Evolutionary conservation across 371 early-diverging fungal species (phyloP).

Genomic region (Dichotomocladium elegans): DNA sequence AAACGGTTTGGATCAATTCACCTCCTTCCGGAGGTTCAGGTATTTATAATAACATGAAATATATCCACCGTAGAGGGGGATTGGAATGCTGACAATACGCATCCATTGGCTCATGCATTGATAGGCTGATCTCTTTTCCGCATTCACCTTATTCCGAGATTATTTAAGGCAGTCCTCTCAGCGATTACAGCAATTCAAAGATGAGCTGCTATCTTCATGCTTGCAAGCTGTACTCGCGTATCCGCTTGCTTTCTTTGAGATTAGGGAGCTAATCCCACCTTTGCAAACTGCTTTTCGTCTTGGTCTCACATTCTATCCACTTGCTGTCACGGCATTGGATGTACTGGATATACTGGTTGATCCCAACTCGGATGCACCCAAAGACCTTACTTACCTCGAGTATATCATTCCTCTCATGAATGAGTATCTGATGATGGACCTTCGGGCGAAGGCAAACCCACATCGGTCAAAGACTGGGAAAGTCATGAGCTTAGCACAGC

Average conservation of each 20-base stretch:
- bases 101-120: background rate
- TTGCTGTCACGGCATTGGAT: constrained; percentile 62
- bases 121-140: constrained; percentile 16
- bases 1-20: background rate
- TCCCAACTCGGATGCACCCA: constrained; percentile 16
- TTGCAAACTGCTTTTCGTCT: constrained; percentile 60
- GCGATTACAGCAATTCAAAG: constrained; percentile 67
- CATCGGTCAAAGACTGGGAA: constrained; percentile 11
- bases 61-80: too few species aligned
- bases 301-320: constrained; percentile 65
- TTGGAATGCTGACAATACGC: too few species aligned
- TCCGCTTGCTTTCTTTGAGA: constrained; percentile 57
- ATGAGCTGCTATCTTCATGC: constrained; percentile 72
- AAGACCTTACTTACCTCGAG: constrained; percentile 8
- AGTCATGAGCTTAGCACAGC: constrained; percentile 9
- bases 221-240: constrained; percentile 59
- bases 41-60: background rate
- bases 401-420: constrained; percentile 58
- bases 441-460: constrained; percentile 17
- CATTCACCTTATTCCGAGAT: constrained; percentile 40
- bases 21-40: constrained; percentile 1
- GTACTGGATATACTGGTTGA: constrained; percentile 58
- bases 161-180: constrained; percentile 61
- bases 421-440: constrained; percentile 63
- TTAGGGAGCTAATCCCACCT: constrained; percentile 47